phyloP scores from a whole-genome alignment of 805 yeast species.

The Ogataea philodendri region DNA sequence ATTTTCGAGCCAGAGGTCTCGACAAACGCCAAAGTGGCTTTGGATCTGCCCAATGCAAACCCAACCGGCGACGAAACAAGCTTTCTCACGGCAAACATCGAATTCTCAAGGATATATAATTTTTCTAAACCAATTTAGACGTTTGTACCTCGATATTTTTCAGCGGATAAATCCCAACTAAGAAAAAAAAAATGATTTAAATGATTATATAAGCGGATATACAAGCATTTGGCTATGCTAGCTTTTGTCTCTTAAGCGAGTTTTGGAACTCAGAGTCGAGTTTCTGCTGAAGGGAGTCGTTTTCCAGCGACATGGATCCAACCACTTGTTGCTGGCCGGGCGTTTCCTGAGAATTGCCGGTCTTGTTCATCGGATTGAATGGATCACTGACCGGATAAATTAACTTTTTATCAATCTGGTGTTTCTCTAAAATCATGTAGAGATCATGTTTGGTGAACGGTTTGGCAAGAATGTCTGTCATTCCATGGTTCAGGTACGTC shows the following conservation, averaged over 20 bases:
- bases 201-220: constrained; percentile 2
- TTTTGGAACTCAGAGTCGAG: constrained; percentile 16
- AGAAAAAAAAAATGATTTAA: neutral
- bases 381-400: constrained; percentile 26
- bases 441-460: constrained; percentile 90
- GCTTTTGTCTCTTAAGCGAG: constrained; percentile 15
- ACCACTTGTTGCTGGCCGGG: constrained; percentile 2
- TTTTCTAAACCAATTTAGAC: too few species aligned
- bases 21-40: constrained; percentile 74
- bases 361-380: constrained; percentile 18
- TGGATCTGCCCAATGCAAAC: constrained; percentile 37
- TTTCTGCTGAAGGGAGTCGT: constrained; percentile 1
- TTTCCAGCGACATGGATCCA: constrained; percentile 3
- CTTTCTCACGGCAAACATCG: too few species aligned
- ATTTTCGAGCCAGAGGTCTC: constrained; percentile 59
- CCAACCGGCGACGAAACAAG: too few species aligned
- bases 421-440: constrained; percentile 73
- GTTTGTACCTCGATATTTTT: too few species aligned
- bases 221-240: constrained; percentile 6
- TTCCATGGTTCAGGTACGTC: constrained; percentile 80
- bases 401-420: constrained; percentile 47
- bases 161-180: too few species aligned
- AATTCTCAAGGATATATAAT: too few species aligned
- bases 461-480: constrained; percentile 88
- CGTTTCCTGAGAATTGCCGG: constrained; percentile 2